Evolutionary conservation across 805 yeast species (phyloP).

Genomic region (Candida easanensis): DNA sequence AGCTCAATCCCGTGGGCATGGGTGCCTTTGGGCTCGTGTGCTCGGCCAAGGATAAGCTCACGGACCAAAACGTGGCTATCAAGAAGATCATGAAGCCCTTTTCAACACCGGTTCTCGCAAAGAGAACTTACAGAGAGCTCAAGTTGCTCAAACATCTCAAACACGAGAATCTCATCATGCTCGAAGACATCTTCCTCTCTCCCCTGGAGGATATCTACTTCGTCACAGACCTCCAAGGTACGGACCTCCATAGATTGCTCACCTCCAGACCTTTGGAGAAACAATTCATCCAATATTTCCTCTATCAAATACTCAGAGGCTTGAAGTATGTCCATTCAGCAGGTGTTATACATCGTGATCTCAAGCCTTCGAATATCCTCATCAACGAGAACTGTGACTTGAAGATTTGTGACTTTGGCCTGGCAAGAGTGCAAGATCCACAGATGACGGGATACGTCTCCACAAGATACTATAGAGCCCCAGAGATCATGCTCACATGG

Average conservation of each 20-base stretch:
- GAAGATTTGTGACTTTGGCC: slow-evolving; percentile 90
- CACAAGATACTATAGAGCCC: slow-evolving; percentile 94
- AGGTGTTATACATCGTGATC: slow-evolving; percentile 86
- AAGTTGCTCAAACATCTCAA: slow-evolving; percentile 88
- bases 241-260: slow-evolving; percentile 87
- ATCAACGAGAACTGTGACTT: slow-evolving; percentile 89
- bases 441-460: slow-evolving; percentile 99
- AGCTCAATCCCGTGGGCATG: slow-evolving; percentile 97
- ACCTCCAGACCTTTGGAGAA: slow-evolving; percentile 93
- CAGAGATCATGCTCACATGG: slow-evolving; percentile 98
- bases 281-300: slow-evolving; percentile 94
- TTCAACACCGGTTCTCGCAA: slow-evolving; percentile 89
- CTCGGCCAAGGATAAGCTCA: slow-evolving; percentile 88
- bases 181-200: slow-evolving; percentile 90
- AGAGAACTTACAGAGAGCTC: slow-evolving; percentile 93
- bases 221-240: slow-evolving; percentile 95
- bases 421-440: slow-evolving; percentile 96
- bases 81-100: slow-evolving; percentile 98
- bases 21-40: slow-evolving; percentile 99
- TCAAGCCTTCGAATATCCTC: slow-evolving; percentile 80
- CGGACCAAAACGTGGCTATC: slow-evolving; percentile 92
- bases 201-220: slow-evolving; percentile 95
- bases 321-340: slow-evolving; percentile 89
- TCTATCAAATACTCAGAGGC: slow-evolving; percentile 91
- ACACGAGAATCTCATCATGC: slow-evolving; percentile 90